phyloP scores from a whole-genome alignment of 306 rosid species.

The Vigna hirtella region DNA sequence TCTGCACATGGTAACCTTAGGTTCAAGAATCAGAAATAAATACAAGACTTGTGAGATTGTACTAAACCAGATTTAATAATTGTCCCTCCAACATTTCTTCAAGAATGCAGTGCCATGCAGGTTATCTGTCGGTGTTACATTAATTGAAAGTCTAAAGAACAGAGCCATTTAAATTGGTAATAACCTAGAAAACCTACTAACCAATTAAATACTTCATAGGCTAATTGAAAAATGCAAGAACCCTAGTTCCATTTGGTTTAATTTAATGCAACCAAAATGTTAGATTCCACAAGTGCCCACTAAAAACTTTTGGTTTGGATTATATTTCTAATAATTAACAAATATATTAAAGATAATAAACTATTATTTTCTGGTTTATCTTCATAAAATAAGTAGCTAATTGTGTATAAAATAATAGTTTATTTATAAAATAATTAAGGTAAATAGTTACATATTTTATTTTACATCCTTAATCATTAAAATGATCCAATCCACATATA shows the following conservation, averaged over 20 bases:
- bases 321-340: too few species aligned
- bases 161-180: conserved; percentile 18
- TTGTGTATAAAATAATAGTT: too few species aligned
- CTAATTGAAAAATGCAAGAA: conserved; percentile 31
- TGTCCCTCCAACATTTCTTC: conserved; percentile 16
- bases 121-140: conserved; percentile 31
- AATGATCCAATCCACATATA: not conserved
- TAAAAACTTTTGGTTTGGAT: too few species aligned
- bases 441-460: too few species aligned
- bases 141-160: conserved; percentile 22
- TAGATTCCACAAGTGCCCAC: conserved; percentile 34
- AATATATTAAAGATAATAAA: too few species aligned
- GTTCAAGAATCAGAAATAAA: conserved; percentile 8
- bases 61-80: conserved; percentile 23
- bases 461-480: not conserved
- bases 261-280: conserved; percentile 22
- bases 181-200: conserved; percentile 29
- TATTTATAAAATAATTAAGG: too few species aligned
- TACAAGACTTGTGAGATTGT: conserved; percentile 18
- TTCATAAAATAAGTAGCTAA: too few species aligned
- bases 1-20: conserved; percentile 12
- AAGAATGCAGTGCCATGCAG: conserved; percentile 29
- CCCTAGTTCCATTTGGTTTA: conserved; percentile 24
- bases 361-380: too few species aligned
- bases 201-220: not conserved